These are phyloP conservation scores for Phytopythium vexans DNA, from an alignment of 352 stramenopile genomes.

Conservation along the genomic window DNA sequence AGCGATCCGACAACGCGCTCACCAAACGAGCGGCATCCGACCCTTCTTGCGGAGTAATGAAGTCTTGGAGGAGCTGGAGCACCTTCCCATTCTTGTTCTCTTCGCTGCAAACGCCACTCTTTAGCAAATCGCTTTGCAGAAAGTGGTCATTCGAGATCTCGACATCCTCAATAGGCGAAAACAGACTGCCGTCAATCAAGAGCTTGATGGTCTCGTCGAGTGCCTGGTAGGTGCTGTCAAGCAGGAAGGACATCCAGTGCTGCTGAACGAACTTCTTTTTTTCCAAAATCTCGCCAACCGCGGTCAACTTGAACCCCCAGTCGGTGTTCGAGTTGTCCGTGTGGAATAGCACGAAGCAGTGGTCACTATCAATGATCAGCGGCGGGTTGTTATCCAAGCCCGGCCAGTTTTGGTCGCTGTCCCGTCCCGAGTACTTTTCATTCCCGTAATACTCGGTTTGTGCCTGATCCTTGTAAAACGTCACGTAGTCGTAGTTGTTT, in stretches of 20 bases:
- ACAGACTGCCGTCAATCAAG: conserved; percentile 42
- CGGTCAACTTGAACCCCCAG: conserved; percentile 80
- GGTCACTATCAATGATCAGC: conserved; percentile 73
- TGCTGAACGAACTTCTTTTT: conserved; percentile 47
- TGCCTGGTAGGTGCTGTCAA: conserved; percentile 39
- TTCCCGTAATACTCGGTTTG: conserved; percentile 61
- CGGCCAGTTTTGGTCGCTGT: conserved; percentile 76
- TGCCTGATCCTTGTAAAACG: conserved; percentile 74
- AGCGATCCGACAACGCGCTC: conserved; percentile 32
- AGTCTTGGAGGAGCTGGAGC: conserved; percentile 53
- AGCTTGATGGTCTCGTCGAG: conserved; percentile 51
- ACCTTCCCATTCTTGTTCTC: conserved; percentile 60
- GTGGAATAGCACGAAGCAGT: conserved; percentile 83
- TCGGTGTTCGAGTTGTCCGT: conserved; percentile 83
- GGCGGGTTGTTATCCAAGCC: conserved; percentile 58
- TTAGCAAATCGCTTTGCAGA: conserved; percentile 69
- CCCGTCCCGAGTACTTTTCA: conserved; percentile 74
- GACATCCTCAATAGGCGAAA: conserved; percentile 41
- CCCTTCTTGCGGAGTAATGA: conserved; percentile 31
- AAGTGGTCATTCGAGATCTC: conserved; percentile 52
- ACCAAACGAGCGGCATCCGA: conserved; percentile 47
- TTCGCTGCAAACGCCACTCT: conserved; percentile 41
- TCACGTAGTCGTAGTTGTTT: conserved; percentile 87
- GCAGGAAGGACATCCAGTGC: conserved; percentile 63
- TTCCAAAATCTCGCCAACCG: conserved; percentile 57